Percentiles rank a stretch among this genome's conserved stretches.
Evolutionary conservation across 2,329 filamentous ascomycete species (phyloP).

Genomic region (Neonectria coccinea): DNA sequence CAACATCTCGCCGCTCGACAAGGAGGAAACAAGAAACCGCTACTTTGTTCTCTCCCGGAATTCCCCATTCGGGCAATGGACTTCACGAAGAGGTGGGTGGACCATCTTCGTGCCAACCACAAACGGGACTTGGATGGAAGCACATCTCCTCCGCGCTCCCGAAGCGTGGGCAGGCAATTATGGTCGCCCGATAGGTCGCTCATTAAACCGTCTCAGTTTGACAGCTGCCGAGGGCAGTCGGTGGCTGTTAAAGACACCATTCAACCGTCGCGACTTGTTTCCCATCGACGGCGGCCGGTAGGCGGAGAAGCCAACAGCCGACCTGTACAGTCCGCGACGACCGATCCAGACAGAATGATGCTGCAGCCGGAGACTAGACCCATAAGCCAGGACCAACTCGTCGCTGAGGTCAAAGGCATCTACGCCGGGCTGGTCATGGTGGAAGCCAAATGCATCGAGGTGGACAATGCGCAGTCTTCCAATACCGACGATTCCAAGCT

Average conservation of each 20-base stretch:
- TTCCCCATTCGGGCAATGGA: constrained; percentile 4
- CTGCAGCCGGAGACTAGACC: constrained; percentile 61
- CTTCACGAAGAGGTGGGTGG: constrained; percentile 4
- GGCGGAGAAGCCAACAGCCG: too few relatives aligned
- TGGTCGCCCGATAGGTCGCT: too few relatives aligned
- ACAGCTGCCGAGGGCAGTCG: too few relatives aligned
- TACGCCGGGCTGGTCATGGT: constrained; percentile 88
- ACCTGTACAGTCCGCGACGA: not conserved
- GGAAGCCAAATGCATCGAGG: constrained; percentile 87
- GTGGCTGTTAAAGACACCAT: too few relatives aligned
- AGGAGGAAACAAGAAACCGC: too few relatives aligned
- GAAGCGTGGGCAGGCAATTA: too few relatives aligned
- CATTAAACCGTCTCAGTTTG: too few relatives aligned
- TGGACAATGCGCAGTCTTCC: constrained; percentile 72
- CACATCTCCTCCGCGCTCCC: too few relatives aligned
- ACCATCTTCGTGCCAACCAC: constrained; percentile 4
- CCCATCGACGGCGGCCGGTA: too few relatives aligned
- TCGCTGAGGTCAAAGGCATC: constrained; percentile 84
- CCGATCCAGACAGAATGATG: constrained; percentile 22
- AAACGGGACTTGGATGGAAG: not conserved
- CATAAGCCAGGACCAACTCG: constrained; percentile 82
- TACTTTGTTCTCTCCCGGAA: too few relatives aligned
- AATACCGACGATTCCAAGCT: constrained; percentile 58
- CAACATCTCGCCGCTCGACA: too few relatives aligned
- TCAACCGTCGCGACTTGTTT: too few relatives aligned